Conservation (phyloP, 495 filamentous ascomycete genomes). For the Bacidia gigantensis region DNA sequence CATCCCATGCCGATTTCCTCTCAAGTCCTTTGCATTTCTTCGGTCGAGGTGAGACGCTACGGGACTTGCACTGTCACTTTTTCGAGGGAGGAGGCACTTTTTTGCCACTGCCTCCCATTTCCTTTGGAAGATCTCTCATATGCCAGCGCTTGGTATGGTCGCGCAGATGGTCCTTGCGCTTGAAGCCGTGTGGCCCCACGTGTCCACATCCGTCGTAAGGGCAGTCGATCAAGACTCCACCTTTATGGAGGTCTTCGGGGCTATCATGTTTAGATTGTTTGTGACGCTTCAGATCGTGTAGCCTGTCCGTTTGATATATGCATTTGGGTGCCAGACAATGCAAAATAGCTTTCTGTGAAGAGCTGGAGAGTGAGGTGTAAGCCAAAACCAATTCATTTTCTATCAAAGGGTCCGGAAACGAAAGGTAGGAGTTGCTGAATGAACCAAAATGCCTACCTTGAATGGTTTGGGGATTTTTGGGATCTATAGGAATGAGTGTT, state of each 20-base stretch:
- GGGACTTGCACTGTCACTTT: background rate
- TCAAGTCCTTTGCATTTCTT: too few species aligned
- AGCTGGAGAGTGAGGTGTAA: background rate
- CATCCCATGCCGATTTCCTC: too few species aligned
- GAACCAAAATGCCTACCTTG: background rate
- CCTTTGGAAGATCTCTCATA: conserved; percentile 36
- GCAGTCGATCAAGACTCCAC: conserved; percentile 52
- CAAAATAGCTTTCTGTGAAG: conserved; percentile 14
- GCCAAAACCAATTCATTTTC: background rate
- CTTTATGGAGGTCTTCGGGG: background rate
- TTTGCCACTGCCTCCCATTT: conserved; percentile 2
- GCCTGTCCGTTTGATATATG: conserved; percentile 35
- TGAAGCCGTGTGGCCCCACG: conserved; percentile 63
- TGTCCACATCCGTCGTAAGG: conserved; percentile 70
- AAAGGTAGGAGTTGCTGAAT: background rate
- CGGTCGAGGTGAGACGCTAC: too few species aligned
- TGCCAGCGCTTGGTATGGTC: conserved; percentile 80
- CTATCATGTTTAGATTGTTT: conserved; percentile 31
- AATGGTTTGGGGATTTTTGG: background rate
- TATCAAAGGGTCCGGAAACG: background rate
- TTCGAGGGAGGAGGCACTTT: background rate
- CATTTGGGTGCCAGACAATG: conserved; percentile 34
- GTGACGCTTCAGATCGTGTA: conserved; percentile 42
- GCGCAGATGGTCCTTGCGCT: conserved; percentile 72
- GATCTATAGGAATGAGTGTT: background rate